Conservation (phyloP, 2,329 filamentous ascomycete genomes). For the Fusarium scirpi region DNA sequence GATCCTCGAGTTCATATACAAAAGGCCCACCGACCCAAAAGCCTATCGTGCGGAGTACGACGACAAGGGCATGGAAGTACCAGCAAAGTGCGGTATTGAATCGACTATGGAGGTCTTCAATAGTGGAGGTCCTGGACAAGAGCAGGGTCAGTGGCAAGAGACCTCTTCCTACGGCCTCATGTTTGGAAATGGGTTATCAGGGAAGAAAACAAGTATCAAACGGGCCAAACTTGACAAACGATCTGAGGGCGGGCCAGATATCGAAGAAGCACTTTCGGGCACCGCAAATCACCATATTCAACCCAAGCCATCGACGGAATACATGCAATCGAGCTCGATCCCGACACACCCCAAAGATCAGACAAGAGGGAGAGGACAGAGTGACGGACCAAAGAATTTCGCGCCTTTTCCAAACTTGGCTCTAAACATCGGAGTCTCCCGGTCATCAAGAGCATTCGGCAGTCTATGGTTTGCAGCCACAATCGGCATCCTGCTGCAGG, state of each 20-base stretch:
- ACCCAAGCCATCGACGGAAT: neutral
- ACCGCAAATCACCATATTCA: fast-evolving
- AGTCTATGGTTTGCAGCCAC: neutral
- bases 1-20: neutral
- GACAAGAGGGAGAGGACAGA: neutral
- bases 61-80: neutral
- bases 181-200: neutral
- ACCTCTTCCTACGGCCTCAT: neutral
- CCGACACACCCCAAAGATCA: neutral
- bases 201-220: no score
- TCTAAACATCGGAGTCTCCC: neutral
- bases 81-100: neutral
- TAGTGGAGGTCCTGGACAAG: neutral
- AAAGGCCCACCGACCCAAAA: neutral
- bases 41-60: neutral
- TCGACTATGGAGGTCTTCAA: neutral
- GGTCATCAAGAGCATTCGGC: neutral
- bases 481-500: neutral
- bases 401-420: neutral
- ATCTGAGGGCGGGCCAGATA: neutral
- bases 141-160: neutral
- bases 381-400: neutral
- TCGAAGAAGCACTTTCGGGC: neutral
- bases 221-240: neutral
- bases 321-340: neutral